Conservation (phyloP, 2,329 filamentous ascomycete genomes). For the Alternaria solani region DNA sequence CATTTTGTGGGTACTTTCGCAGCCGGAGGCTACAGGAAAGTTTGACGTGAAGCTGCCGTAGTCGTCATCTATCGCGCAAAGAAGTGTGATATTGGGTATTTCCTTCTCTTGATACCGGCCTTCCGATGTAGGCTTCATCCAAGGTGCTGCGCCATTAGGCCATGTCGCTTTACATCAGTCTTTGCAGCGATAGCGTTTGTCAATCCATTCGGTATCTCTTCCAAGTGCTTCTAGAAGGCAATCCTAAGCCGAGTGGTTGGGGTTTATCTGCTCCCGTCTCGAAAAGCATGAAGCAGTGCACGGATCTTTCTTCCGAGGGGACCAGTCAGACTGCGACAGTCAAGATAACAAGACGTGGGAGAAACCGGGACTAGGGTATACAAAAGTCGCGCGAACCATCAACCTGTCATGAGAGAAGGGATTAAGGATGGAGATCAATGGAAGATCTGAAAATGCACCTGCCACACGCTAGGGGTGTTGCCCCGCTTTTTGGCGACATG, state of each 20-base stretch:
- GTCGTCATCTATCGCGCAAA: not conserved
- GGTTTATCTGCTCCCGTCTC: not conserved
- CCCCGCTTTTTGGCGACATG: conserved; percentile 4
- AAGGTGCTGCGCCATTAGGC: not conserved
- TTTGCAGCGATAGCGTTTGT: not conserved
- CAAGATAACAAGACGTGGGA: not conserved
- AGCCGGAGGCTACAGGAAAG: conserved; percentile 43
- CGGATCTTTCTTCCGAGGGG: not conserved
- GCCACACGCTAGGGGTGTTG: conserved; percentile 11
- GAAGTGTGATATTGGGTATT: not conserved
- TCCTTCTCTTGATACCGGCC: not conserved
- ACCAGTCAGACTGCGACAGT: not conserved
- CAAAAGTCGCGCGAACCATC: not conserved
- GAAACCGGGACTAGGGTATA: not conserved
- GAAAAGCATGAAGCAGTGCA: not conserved
- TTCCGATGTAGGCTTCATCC: not conserved
- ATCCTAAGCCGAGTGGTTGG: not conserved
- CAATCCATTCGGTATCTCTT: not conserved
- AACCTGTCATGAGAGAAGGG: not conserved
- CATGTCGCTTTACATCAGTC: not conserved
- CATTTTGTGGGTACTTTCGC: conserved; percentile 54
- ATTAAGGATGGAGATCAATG: not conserved
- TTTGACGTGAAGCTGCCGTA: conserved; percentile 45
- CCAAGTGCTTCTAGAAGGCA: not conserved
- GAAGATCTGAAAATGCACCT: conserved; percentile 1